Percentiles rank a stretch among this genome's conserved stretches.
phyloP scores from a whole-genome alignment of 352 stramenopile genomes.

The Phytophthora multivora region DNA sequence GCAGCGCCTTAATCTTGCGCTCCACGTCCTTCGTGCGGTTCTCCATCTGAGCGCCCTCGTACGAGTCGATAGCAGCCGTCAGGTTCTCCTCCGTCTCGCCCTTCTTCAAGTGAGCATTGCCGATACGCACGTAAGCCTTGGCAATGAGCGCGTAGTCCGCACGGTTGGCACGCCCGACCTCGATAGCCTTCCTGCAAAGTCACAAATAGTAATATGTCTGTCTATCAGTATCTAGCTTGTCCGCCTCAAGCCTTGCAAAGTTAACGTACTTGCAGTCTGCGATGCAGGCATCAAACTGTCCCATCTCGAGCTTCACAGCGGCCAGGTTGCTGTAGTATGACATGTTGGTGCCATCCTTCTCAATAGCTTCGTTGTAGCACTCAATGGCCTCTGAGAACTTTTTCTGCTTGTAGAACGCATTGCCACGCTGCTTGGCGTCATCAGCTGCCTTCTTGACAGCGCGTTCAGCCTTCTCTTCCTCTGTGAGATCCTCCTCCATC shows the following conservation, averaged over 20 bases:
- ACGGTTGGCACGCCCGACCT: conserved; percentile 94
- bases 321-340: conserved; percentile 98
- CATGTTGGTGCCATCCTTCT: conserved; percentile 96
- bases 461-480: conserved; percentile 81
- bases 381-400: conserved; percentile 94
- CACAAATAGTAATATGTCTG: not conserved
- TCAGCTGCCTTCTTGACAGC: conserved; percentile 76
- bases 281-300: conserved; percentile 95
- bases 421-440: conserved; percentile 95
- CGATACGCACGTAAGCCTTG: conserved; percentile 95
- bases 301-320: conserved; percentile 96
- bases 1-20: conserved; percentile 94
- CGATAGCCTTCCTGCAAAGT: conserved; percentile 88
- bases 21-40: conserved; percentile 93
- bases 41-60: conserved; percentile 88
- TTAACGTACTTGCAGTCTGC: conserved; percentile 85
- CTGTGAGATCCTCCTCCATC: conserved; percentile 86
- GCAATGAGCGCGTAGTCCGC: conserved; percentile 97
- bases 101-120: conserved; percentile 97
- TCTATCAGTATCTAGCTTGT: not conserved
- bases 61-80: conserved; percentile 83
- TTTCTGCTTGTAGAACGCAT: conserved; percentile 98
- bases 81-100: conserved; percentile 89
- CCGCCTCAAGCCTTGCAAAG: conserved; percentile 3
- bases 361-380: conserved; percentile 97